Base-by-base conservation (phyloP, 2,329 filamentous ascomycete genomes). In the Aspergillus glaucus region DNA sequence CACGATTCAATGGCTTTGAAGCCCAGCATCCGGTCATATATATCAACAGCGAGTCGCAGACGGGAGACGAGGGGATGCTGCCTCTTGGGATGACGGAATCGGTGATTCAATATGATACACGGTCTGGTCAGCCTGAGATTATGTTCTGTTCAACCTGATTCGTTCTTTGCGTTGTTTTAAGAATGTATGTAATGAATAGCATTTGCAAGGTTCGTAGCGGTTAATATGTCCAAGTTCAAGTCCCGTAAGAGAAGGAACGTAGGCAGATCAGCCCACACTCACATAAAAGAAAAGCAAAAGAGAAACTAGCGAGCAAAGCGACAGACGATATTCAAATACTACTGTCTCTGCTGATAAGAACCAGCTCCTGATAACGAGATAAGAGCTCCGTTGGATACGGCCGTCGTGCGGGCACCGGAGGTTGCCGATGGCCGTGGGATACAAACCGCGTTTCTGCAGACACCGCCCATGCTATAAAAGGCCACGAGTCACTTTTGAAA, bases 391-490 rank as follows among this genome's bases (percentile, higher is more conserved):
- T 41, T 51, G 56, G 58, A 57, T 57, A 50, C 50, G 55, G 55
- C 63, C 61, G 59, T 48, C 55, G 50, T 54, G 59, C 66, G 66
- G 65, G 54, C 60, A 57, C 68, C 66, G 66, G 66, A 69, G 66
- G 52, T 64, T 61, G 60, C 66, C 66, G 66, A 69, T 55, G 51
- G 43, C 46, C 28, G 42, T 49, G 22, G 26, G 26, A 17, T 19
- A 28, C 12, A 22, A 12, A 15, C 42, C 22, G n/a, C 21, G 26
- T 12, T 34, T 26, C 43, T 15, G 28, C 28, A 21, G 26, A 9
- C 10, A 10, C n/a, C 4, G 7, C n/a, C 24, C 14, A 12, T 30
- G 28, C 12, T 44, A 36, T 39, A 46, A 46, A 39, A 24, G 21
- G 28, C 5, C 21, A 12, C 41, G 19, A 43, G n/a, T 17, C n/a